Conservation (phyloP, 1,284 basidiomycete species). For the Leucoagaricus sp. region DNA sequence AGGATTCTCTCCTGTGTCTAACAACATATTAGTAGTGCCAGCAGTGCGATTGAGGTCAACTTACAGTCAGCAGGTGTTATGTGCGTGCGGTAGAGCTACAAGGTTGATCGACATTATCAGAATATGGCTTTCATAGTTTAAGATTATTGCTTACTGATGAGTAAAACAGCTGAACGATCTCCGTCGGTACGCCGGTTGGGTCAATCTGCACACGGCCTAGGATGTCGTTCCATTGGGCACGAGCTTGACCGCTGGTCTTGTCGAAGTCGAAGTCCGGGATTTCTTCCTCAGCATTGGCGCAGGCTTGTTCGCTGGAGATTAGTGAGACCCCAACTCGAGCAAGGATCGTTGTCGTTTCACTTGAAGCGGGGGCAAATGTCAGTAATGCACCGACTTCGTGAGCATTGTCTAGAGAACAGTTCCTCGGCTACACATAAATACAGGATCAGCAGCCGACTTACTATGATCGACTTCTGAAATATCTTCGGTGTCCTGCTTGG, state of each 20-base stretch:
- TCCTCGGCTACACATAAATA: neutral
- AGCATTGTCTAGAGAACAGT: slow-evolving; percentile 28
- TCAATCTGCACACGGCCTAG: slow-evolving; percentile 57
- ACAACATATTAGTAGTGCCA: neutral
- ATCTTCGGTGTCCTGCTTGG: slow-evolving; percentile 46
- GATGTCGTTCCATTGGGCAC: slow-evolving; percentile 57
- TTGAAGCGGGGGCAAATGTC: slow-evolving; percentile 43
- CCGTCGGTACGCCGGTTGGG: slow-evolving; percentile 45
- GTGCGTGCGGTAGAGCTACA: slow-evolving; percentile 62
- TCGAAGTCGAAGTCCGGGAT: slow-evolving; percentile 63
- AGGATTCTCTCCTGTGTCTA: slow-evolving; percentile 72
- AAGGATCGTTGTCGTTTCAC: slow-evolving; percentile 43
- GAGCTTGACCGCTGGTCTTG: slow-evolving; percentile 39
- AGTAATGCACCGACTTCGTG: slow-evolving; percentile 52
- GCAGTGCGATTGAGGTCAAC: slow-evolving; percentile 20
- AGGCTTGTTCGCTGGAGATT: slow-evolving; percentile 60
- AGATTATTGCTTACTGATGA: slow-evolving; percentile 44
- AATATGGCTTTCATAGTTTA: neutral
- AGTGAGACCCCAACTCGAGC: slow-evolving; percentile 62
- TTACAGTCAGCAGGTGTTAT: slow-evolving; percentile 68
- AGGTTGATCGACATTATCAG: neutral
- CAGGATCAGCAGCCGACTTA: slow-evolving; percentile 19
- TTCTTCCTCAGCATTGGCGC: slow-evolving; percentile 58
- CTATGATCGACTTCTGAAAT: slow-evolving; percentile 51
- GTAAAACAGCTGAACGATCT: slow-evolving; percentile 57